A percentile compares a stretch with the other conserved stretches of the same genome.
Evolutionary conservation across 768 basidiomycete genomes (phyloP).

Genomic region (Trametes elegans): DNA sequence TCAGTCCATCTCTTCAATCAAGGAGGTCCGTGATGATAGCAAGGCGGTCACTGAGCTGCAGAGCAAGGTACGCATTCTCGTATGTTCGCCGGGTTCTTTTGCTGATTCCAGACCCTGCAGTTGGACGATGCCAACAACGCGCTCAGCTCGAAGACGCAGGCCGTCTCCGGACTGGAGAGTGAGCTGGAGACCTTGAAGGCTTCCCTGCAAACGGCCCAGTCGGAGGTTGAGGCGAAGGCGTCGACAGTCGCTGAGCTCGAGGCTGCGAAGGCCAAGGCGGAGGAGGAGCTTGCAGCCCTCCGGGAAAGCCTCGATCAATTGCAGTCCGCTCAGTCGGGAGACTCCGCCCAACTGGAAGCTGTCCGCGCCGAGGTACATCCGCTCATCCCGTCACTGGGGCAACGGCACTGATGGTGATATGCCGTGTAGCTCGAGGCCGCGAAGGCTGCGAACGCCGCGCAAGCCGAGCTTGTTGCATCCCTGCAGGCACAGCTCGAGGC

Average conservation of each 20-base stretch:
- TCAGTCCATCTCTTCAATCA: constrained; percentile 71
- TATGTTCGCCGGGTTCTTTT: too few relatives aligned
- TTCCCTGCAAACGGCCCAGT: constrained; percentile 45
- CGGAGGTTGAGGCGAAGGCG: constrained; percentile 49
- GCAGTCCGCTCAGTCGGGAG: constrained; percentile 25
- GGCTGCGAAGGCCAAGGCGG: constrained; percentile 45
- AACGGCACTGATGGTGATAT: background rate
- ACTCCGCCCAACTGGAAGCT: constrained; percentile 38
- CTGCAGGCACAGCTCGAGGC: constrained; percentile 51
- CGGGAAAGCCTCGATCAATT: constrained; percentile 41
- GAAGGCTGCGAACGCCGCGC: constrained; percentile 39
- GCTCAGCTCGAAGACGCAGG: constrained; percentile 50
- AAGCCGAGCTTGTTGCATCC: constrained; percentile 43
- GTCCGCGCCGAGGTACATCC: constrained; percentile 53
- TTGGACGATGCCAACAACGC: constrained; percentile 56
- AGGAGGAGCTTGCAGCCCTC: constrained; percentile 45
- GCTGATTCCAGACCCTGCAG: constrained; percentile 42
- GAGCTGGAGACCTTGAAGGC: constrained; percentile 49
- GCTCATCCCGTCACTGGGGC: background rate
- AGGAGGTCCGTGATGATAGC: constrained; percentile 63
- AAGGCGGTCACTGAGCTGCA: constrained; percentile 57
- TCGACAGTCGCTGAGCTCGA: constrained; percentile 46
- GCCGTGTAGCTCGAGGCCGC: constrained; percentile 49
- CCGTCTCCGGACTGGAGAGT: constrained; percentile 50
- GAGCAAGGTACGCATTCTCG: constrained; percentile 46